Conservation (phyloP, 2,329 filamentous ascomycete genomes). For the Epichloe hybrida region DNA sequence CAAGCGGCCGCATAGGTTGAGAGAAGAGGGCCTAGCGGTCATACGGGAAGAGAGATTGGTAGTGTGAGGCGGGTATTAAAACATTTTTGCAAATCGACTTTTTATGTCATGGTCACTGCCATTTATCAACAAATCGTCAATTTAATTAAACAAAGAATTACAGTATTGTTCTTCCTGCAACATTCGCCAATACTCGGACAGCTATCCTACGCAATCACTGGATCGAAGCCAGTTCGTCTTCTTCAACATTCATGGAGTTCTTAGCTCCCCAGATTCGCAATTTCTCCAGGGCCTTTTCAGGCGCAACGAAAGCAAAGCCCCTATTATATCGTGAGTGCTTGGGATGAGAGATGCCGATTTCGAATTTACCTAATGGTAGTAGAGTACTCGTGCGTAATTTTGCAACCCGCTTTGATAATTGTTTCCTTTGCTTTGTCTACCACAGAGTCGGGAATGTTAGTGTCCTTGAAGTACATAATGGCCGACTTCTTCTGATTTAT, state of each 20-base stretch:
- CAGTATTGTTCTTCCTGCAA: too few species aligned
- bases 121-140: background rate
- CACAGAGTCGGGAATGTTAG: slow-evolving; percentile 49
- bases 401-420: slow-evolving; percentile 55
- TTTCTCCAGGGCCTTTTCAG: slow-evolving; percentile 52
- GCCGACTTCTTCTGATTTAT: slow-evolving; percentile 59
- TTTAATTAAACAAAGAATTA: background rate
- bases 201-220: slow-evolving; percentile 1
- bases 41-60: background rate
- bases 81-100: background rate
- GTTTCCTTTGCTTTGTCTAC: slow-evolving; percentile 58
- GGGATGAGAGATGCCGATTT: background rate
- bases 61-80: background rate
- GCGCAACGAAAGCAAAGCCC: slow-evolving; percentile 64
- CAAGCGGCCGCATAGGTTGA: too few species aligned
- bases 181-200: too few species aligned
- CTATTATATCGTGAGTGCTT: slow-evolving; percentile 30
- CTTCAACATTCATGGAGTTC: slow-evolving; percentile 46
- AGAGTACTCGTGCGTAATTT: slow-evolving; percentile 66
- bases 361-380: slow-evolving; percentile 47
- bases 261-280: slow-evolving; percentile 48
- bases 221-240: slow-evolving; percentile 56
- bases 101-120: background rate
- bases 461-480: slow-evolving; percentile 63
- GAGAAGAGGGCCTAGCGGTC: too few species aligned